Conservation (phyloP, 371 early-diverging fungal genomes). For the Batkoa obscura region DNA sequence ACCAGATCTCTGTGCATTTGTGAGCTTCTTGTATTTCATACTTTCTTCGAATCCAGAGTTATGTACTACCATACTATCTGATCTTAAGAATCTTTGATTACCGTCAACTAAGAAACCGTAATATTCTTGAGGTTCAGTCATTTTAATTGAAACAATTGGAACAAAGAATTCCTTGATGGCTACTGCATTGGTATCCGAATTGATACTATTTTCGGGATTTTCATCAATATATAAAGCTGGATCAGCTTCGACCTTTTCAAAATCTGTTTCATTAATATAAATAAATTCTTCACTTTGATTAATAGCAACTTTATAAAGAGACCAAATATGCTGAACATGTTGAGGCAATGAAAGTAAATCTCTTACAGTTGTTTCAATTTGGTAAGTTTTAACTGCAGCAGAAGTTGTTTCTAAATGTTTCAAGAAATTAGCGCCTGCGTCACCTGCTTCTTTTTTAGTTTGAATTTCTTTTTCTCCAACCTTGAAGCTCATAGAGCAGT, state of each 20-base stretch:
- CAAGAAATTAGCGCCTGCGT: no score
- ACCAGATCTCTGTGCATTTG: constrained; percentile 97
- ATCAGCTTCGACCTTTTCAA: not conserved
- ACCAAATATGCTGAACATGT: not conserved
- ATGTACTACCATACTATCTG: constrained; percentile 17
- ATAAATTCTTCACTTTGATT: no score
- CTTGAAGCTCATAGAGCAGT: no score
- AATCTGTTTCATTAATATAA: no score
- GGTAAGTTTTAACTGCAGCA: no score
- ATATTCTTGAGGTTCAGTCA: not conserved
- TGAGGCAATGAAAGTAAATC: no score
- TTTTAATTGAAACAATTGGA: not conserved
- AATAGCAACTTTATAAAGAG: no score
- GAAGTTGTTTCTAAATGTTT: no score
- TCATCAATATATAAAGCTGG: not conserved
- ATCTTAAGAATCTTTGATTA: constrained; percentile 22
- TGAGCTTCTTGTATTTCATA: constrained; percentile 85
- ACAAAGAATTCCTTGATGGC: not conserved
- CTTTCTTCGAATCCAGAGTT: constrained; percentile 38
- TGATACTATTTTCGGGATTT: no score
- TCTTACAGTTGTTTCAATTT: no score
- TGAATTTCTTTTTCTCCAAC: constrained; percentile 1
- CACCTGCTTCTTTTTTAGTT: no score
- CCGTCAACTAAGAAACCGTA: constrained; percentile 22
- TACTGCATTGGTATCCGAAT: not conserved